phyloP scores from a whole-genome alignment of 768 basidiomycete genomes.

The Kockovaella imperatae region DNA sequence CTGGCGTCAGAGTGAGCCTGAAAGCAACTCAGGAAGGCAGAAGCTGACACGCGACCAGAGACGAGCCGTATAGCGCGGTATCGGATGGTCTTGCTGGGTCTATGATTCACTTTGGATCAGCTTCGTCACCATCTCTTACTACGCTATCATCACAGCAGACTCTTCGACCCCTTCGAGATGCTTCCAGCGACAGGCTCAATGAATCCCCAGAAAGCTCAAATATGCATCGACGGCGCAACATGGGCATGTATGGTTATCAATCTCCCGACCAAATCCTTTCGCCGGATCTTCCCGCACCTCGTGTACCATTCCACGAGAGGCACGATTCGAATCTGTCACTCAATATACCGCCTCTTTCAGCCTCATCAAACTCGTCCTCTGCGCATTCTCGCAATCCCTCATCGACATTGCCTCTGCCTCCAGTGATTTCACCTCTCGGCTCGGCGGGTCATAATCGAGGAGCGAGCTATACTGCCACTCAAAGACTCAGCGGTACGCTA shows the following conservation, averaged over 20 bases:
- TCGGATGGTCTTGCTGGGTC: too few species aligned
- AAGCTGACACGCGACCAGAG: constrained; percentile 4
- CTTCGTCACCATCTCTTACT: constrained; percentile 3
- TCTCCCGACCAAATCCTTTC: too few species aligned
- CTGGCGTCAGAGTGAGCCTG: constrained; percentile 21
- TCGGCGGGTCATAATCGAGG: constrained; percentile 34
- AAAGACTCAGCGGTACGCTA: constrained; percentile 31
- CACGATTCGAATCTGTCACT: too few species aligned
- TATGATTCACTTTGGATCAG: too few species aligned
- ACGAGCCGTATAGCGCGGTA: constrained; percentile 4
- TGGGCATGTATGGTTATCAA: too few species aligned
- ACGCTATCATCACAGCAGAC: constrained; percentile 24
- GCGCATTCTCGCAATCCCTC: constrained; percentile 53
- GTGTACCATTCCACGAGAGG: too few species aligned
- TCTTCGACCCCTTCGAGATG: too few species aligned
- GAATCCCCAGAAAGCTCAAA: too few species aligned
- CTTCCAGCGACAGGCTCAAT: too few species aligned
- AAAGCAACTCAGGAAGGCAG: neutral
- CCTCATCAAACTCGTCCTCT: constrained; percentile 19
- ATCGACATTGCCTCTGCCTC: constrained; percentile 47
- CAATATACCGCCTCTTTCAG: too few species aligned
- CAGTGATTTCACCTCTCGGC: constrained; percentile 6
- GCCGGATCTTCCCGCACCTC: too few species aligned
- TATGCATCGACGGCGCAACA: too few species aligned
- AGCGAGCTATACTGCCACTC: constrained; percentile 37